Conservation (phyloP, 345 rosid species). For the Populus euphratica region DNA sequence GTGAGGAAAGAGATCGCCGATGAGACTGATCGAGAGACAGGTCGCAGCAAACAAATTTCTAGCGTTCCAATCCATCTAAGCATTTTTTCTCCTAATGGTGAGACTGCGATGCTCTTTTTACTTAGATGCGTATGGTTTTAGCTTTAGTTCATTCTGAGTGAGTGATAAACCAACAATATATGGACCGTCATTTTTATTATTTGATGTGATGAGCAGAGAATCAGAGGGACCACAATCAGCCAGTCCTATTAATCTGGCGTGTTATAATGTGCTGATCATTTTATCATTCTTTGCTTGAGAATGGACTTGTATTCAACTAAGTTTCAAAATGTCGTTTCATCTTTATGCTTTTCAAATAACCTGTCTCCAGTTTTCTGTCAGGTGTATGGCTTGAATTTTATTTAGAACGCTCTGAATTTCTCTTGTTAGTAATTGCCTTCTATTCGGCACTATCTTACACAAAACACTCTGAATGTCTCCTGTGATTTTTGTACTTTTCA, state of each 20-base stretch:
- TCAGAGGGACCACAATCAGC: background rate
- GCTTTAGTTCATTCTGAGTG: background rate
- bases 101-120: constrained; percentile 18
- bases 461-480: background rate
- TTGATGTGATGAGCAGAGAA: background rate
- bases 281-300: background rate
- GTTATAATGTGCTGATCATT: background rate
- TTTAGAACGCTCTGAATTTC: background rate
- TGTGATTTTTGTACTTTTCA: constrained; percentile 28
- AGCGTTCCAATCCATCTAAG: constrained; percentile 92
- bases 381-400: too few species aligned
- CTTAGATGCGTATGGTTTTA: background rate
- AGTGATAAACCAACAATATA: background rate
- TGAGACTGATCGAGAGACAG: constrained; percentile 96
- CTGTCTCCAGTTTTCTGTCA: background rate
- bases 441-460: background rate
- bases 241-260: background rate
- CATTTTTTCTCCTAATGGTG: constrained; percentile 90
- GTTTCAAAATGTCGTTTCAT: background rate
- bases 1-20: constrained; percentile 86
- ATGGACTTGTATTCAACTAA: background rate
- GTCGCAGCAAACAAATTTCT: constrained; percentile 77
- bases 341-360: too few species aligned
- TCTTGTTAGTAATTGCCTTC: background rate
- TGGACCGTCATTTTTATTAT: background rate